These are phyloP conservation scores for Maudiozyma turicensis DNA, from an alignment of 805 yeast genomes.

Conservation along the genomic window DNA sequence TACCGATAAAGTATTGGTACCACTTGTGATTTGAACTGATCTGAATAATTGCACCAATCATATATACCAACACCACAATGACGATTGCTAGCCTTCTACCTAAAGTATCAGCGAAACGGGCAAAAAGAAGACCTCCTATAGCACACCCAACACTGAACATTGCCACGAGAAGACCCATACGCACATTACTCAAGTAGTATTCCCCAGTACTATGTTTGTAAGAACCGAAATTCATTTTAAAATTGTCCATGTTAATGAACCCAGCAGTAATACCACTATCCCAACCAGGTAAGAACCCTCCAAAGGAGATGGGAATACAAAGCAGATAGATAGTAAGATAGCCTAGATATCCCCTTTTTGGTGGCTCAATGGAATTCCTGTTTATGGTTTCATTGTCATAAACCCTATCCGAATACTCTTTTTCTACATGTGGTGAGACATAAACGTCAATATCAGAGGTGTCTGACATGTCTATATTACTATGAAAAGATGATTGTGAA, in stretches of 20 bases:
- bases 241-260: conserved; percentile 52
- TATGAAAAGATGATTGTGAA: too few relatives aligned
- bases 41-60: conserved; percentile 52
- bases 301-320: conserved; percentile 42
- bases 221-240: conserved; percentile 40
- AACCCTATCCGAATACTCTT: too few relatives aligned
- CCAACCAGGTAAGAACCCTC: conserved; percentile 65
- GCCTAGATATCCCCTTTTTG: conserved; percentile 8
- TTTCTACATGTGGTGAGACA: too few relatives aligned
- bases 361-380: conserved; percentile 1
- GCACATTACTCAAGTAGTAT: conserved; percentile 32
- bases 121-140: conserved; percentile 61
- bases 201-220: conserved; percentile 31
- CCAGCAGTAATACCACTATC: conserved; percentile 72
- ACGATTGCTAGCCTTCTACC: conserved; percentile 60
- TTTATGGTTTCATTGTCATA: too few relatives aligned
- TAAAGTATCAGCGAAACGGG: conserved; percentile 51
- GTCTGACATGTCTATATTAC: too few relatives aligned
- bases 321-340: conserved; percentile 14
- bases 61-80: conserved; percentile 46
- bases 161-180: conserved; percentile 41
- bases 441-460: too few relatives aligned
- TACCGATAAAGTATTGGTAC: conserved; percentile 56
- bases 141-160: conserved; percentile 67
- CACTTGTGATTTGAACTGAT: conserved; percentile 42